Base-by-base conservation (phyloP, 1,139 yeast genomes). In the Kodamaea plutei region DNA sequence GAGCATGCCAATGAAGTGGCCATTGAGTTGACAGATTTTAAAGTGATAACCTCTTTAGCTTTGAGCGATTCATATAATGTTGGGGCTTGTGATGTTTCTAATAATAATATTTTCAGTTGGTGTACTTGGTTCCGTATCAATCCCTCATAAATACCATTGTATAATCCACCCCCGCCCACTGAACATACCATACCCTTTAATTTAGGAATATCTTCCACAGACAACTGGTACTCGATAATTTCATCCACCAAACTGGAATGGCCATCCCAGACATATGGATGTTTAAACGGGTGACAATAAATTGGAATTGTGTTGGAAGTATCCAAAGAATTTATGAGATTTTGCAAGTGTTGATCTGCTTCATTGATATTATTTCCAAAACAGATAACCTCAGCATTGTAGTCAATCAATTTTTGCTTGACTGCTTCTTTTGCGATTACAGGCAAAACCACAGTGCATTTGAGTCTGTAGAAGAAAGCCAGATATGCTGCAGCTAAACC, bases 131-230 rank as follows among this genome's bases (percentile, higher is more conserved):
- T 55, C 25, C 62, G 56, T 26, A 61, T 52, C 36, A 80, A 50
- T 0, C 89, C 89, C 34, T 58, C 52, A 25, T 76, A 70, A 5
- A 81, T 56, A 0, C 91, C 91, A 45, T 69, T 67, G 55, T 73
- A 79, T 18, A 82, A 62, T 0, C 91, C 89, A 5, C 88, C 89
- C 4, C 89, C 91, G 6, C 89, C 91, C 30, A 77, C 76, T 16
- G 87, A 74, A 44, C 84, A 71, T 1, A 79, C 74, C 24, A 82
- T 60, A 0, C 79, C 85, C 41, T 69, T 76, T 6, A 83, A 63
- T 23, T 56, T 57, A 1, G 51, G 38, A n/a, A 34, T 29, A 8
- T 43, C 43, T 9, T 26, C 15, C 8, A 27, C 12, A 6, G 36
- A 25, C 26, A 78, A 47, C 40, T 76, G 76, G 2, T 47, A 43